Conservation (phyloP, 257 asterid species). For the Forsythia viridissima region DNA sequence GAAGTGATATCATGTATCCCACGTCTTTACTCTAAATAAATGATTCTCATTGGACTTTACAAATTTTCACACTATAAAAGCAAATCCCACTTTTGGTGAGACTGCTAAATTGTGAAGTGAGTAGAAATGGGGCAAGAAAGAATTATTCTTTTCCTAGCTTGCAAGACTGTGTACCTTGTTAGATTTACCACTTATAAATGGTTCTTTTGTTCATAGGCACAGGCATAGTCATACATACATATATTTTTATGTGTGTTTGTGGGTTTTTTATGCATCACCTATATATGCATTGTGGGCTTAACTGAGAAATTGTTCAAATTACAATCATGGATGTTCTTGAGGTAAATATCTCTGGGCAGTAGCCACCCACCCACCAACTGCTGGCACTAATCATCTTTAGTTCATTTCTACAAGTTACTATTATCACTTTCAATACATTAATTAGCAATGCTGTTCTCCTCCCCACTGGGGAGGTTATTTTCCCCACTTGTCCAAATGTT, state of each 20-base stretch:
- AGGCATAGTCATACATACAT: not conserved
- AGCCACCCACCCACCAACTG: not conserved
- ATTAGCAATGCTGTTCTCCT: too few relatives aligned
- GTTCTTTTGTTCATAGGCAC: not conserved
- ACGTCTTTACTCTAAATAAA: not conserved
- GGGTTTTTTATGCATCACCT: too few relatives aligned
- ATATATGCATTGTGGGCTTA: conserved; percentile 4
- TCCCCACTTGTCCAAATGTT: too few relatives aligned
- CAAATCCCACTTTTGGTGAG: conserved; percentile 20
- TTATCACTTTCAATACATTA: not conserved
- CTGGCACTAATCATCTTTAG: not conserved
- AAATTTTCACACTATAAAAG: not conserved
- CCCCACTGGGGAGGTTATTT: too few relatives aligned
- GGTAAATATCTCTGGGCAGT: not conserved
- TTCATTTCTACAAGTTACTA: not conserved
- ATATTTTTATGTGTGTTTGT: not conserved
- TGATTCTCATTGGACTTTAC: not conserved
- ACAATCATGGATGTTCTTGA: not conserved
- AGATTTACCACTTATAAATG: not conserved
- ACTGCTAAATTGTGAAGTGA: conserved; percentile 17
- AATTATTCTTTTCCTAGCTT: conserved; percentile 67
- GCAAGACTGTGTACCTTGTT: conserved; percentile 36
- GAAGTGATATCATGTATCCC: not conserved
- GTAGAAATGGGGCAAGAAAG: conserved; percentile 30
- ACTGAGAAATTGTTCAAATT: conserved; percentile 14